Evolutionary conservation across 768 basidiomycete species (phyloP), one percentile per base, ranked within the genome.

Genomic region (Mycena vitilis): DNA sequence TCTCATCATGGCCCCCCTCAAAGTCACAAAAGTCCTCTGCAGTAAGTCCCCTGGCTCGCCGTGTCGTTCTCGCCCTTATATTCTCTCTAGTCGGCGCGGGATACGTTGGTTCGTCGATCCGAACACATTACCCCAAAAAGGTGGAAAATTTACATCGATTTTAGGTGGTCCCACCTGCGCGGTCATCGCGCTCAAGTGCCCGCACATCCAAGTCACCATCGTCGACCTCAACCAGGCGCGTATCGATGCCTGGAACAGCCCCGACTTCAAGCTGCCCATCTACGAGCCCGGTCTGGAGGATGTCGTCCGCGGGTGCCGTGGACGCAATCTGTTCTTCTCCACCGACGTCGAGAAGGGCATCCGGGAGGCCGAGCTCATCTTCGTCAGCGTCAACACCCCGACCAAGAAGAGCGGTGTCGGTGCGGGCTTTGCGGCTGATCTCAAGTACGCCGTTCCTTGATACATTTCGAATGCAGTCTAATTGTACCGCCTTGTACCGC

Each of bases 321-420:
- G 95, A 36, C 91, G 91, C 80, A 99, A 99, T 82, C 89, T 99
- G 71, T 98, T 98, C 84, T 99, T 99, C 87, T 93, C 92, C 48
- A 96, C 95, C 54, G 91, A 99, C 72, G 94, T 99, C 71, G 95
- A 98, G 80, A 91, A 91, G 78, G 95, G 86, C 67, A 98, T 99
- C 77, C 87, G 83, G 71, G 96, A 97, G 81, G 97, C 98, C 40
- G 96, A 99, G 78, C 90, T 99, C 71, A 97, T 99, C 82, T 99
- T 99, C 78, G 97, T 99, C 77, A 94, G 92, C 65, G 97, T 99
- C 75, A 99, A 99, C 83, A 99, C 98, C 11, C 98, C 98, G 22
- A 99, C 98, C 62, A 99, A 99, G 88, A 98, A 98, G 87, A 88
- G 87, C 56, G 97, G 97, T 80, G 93, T 99, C 56, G 98, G 98